A percentile compares a stretch with the other conserved stretches of the same genome.
Evolutionary conservation across 495 filamentous ascomycete genomes (phyloP).

Genomic region (Tuber microsphaerosporum): DNA sequence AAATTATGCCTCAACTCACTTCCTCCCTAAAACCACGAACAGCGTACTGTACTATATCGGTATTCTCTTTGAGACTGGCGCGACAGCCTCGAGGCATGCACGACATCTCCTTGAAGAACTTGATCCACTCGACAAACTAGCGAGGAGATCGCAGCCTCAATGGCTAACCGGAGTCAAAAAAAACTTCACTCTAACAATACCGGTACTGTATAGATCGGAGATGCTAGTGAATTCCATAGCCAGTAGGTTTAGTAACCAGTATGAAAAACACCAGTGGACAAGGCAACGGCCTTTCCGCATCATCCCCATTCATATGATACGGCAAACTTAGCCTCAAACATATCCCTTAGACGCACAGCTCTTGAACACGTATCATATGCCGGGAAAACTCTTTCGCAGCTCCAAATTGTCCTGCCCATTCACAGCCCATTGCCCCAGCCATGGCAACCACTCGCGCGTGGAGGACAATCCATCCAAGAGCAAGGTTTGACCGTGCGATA

Average conservation of each 20-base stretch:
- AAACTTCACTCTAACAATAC: background rate
- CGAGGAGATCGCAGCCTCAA: background rate
- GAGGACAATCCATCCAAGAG: background rate
- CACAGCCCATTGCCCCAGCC: background rate
- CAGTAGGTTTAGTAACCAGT: background rate
- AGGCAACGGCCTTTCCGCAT: background rate
- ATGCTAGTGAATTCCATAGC: background rate
- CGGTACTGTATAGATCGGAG: background rate
- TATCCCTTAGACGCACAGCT: background rate
- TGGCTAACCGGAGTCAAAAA: background rate
- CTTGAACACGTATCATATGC: slow-evolving; percentile 4
- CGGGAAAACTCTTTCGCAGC: slow-evolving; percentile 3
- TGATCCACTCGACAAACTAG: background rate
- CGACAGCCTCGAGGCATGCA: background rate
- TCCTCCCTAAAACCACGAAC: background rate
- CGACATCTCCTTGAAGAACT: background rate
- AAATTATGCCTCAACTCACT: background rate
- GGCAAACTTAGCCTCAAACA: background rate
- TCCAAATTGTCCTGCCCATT: background rate
- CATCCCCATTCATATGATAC: background rate
- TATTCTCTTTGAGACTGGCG: background rate
- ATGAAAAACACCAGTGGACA: background rate
- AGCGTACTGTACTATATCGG: background rate
- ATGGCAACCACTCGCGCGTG: background rate
- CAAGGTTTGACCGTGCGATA: background rate